Evolutionary conservation across 148 eudicot genomes (phyloP).

Genomic region (Fagopyrum homotropicum): DNA sequence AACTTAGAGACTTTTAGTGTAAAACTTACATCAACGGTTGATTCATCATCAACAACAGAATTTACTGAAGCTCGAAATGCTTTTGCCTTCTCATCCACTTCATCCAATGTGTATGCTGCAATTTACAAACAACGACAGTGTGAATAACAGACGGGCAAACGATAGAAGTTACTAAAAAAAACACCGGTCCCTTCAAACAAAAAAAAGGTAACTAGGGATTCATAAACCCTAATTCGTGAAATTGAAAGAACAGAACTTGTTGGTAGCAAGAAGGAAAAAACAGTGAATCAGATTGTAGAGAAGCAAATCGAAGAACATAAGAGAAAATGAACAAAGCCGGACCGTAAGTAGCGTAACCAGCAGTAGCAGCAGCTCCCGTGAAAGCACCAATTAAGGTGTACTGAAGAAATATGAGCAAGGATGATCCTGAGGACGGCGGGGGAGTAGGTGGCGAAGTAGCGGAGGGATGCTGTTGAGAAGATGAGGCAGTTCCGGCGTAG

Average conservation of each 20-base stretch:
- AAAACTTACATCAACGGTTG: conserved; percentile 51
- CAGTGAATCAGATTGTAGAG: not conserved
- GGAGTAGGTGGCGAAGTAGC: not conserved
- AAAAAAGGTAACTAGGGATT: not conserved
- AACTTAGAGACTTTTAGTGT: not conserved
- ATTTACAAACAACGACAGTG: not conserved
- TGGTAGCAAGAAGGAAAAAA: not conserved
- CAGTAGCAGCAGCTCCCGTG: conserved; percentile 21
- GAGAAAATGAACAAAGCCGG: not conserved
- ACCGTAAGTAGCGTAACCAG: conserved; percentile 36
- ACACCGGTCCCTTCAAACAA: not conserved
- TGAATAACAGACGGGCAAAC: not conserved
- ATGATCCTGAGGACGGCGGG: not conserved
- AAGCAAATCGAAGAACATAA: not conserved
- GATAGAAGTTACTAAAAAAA: not conserved
- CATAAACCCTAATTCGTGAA: conserved; percentile 1
- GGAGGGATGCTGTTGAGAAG: conserved; percentile 11
- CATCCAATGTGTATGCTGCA: conserved; percentile 75
- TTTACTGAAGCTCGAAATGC: conserved; percentile 47
- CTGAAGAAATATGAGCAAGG: conserved; percentile 14
- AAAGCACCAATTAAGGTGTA: conserved; percentile 18
- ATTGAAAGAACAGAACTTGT: not conserved
- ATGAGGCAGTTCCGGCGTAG: not conserved
- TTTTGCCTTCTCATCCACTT: conserved; percentile 74
- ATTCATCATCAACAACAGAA: conserved; percentile 28